phyloP scores from a whole-genome alignment of 116 monocot species.

The Cymodocea nodosa region DNA sequence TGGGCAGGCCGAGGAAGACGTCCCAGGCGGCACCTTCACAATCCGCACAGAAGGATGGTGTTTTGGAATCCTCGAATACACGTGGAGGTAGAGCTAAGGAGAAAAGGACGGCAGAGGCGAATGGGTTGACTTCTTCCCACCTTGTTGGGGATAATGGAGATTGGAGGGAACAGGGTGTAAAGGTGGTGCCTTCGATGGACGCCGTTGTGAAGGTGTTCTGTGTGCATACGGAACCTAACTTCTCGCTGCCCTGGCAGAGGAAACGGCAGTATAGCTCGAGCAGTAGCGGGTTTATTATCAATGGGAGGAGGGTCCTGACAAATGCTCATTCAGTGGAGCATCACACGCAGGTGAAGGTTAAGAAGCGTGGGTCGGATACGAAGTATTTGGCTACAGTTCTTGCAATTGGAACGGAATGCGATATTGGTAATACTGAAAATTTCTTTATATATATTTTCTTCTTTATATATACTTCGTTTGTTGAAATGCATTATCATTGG shows the following conservation, averaged over 20 bases:
- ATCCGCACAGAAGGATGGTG: no score
- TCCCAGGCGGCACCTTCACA: no score
- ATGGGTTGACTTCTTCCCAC: no score
- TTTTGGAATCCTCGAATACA: no score
- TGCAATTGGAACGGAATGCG: slow-evolving; percentile 93
- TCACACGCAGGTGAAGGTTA: slow-evolving; percentile 89
- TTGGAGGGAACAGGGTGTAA: slow-evolving; percentile 1
- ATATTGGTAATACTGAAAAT: slow-evolving; percentile 44
- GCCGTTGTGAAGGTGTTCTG: slow-evolving; percentile 24
- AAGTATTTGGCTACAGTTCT: slow-evolving; percentile 87
- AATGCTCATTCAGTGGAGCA: slow-evolving; percentile 98
- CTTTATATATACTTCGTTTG: no score
- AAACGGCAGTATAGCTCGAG: slow-evolving; percentile 93
- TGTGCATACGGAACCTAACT: slow-evolving; percentile 29
- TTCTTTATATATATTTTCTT: no score
- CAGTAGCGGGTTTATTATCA: slow-evolving; percentile 79
- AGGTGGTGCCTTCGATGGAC: slow-evolving; percentile 15
- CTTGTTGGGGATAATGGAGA: no score
- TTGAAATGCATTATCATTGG: no score
- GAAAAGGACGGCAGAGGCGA: no score
- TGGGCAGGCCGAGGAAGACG: no score
- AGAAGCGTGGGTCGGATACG: slow-evolving; percentile 90
- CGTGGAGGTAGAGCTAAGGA: no score
- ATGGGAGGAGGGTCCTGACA: slow-evolving; percentile 67
- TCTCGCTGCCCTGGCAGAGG: slow-evolving; percentile 93